Conservation (phyloP, 2,329 filamentous ascomycete species). For the Penicillium expansum region DNA sequence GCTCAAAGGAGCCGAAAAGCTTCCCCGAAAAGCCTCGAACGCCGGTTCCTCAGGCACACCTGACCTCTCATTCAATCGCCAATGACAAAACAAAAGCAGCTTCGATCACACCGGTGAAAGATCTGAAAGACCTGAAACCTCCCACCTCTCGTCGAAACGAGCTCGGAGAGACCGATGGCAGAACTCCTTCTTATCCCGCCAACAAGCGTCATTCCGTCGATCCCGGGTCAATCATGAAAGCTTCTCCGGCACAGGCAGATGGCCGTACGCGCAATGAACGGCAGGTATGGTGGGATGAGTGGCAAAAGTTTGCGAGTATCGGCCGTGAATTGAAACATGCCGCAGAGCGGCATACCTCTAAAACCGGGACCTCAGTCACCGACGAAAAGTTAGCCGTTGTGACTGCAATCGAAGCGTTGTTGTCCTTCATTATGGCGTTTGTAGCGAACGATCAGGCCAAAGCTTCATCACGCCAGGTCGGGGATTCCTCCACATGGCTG, state of each 20-base stretch:
- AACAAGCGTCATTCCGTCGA: slow-evolving; percentile 32
- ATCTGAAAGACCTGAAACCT: slow-evolving; percentile 42
- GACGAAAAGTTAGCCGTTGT: slow-evolving; percentile 41
- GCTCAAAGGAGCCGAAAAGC: slow-evolving; percentile 33
- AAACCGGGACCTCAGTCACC: slow-evolving; percentile 26
- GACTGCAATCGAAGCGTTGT: slow-evolving; percentile 45
- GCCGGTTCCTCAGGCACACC: slow-evolving; percentile 31
- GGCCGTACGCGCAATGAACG: slow-evolving; percentile 36
- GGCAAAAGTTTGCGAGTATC: slow-evolving; percentile 42
- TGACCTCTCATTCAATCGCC: slow-evolving; percentile 34
- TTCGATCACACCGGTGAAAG: slow-evolving; percentile 46
- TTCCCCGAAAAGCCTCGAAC: slow-evolving; percentile 40
- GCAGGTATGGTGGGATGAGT: slow-evolving; percentile 45
- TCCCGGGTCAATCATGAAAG: slow-evolving; percentile 24
- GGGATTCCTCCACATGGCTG: slow-evolving; percentile 45
- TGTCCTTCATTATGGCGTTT: slow-evolving; percentile 50
- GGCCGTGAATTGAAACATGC: slow-evolving; percentile 49
- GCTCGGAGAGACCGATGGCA: slow-evolving; percentile 40
- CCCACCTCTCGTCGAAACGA: slow-evolving; percentile 41
- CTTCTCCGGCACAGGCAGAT: slow-evolving; percentile 30
- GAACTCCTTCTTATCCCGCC: slow-evolving; percentile 35
- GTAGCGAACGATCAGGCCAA: slow-evolving; percentile 44
- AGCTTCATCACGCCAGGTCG: slow-evolving; percentile 35
- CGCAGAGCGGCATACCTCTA: slow-evolving; percentile 37
- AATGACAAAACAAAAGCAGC: slow-evolving; percentile 27